These are phyloP conservation scores for Saraca asoca DNA, from an alignment of 331 rosid species.

Conservation along the genomic window DNA sequence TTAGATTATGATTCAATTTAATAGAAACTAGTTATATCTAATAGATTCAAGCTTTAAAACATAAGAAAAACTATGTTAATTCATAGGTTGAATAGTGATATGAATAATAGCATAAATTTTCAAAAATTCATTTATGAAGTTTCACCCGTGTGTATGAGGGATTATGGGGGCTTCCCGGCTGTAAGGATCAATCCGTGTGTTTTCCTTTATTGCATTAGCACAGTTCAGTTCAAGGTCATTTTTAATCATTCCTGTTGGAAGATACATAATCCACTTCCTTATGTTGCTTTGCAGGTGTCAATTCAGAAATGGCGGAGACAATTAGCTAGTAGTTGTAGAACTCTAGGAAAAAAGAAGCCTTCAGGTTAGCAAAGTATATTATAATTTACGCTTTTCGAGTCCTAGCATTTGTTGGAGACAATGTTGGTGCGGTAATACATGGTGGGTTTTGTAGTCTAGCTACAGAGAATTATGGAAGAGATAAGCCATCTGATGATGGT, in stretches of 20 bases:
- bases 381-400: not conserved
- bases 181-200: slow-evolving; percentile 47
- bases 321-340: slow-evolving; percentile 45
- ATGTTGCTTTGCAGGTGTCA: slow-evolving; percentile 57
- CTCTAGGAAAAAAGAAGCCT: slow-evolving; percentile 32
- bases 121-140: too few relatives aligned
- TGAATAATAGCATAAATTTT: too few relatives aligned
- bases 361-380: slow-evolving; percentile 21
- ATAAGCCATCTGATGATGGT: too few relatives aligned
- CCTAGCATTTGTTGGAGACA: slow-evolving; percentile 1
- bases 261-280: slow-evolving; percentile 12
- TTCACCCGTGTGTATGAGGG: too few relatives aligned
- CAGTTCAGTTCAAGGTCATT: slow-evolving; percentile 9
- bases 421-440: not conserved
- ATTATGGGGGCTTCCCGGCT: slow-evolving; percentile 97
- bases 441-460: not conserved
- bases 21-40: too few relatives aligned
- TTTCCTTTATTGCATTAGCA: not conserved
- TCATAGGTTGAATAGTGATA: too few relatives aligned
- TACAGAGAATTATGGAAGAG: not conserved
- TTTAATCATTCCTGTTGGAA: slow-evolving; percentile 1
- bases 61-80: too few relatives aligned
- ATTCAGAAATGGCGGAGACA: slow-evolving; percentile 76
- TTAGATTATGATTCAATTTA: too few relatives aligned
- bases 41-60: too few relatives aligned